Base-by-base conservation (phyloP, 768 basidiomycete species). In the Boletus eberwhitei region DNA sequence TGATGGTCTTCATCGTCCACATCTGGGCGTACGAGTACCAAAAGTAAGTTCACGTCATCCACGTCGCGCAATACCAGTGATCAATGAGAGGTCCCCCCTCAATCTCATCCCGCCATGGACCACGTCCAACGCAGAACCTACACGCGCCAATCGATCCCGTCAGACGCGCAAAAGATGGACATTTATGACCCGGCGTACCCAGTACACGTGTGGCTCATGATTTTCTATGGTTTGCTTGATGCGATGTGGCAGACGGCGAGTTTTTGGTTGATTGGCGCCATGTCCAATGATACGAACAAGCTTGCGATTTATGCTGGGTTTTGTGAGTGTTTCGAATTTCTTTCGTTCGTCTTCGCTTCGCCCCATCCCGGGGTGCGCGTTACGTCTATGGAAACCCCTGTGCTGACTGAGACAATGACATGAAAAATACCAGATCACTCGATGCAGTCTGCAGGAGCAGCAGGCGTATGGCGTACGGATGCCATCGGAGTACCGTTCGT, bases 241-340 rank as follows among this genome's bases (percentile, higher is more conserved):
- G 76, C 90, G 0, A 85, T 88, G 81, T 92, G 88, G 87, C 90
- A 91, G 67, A 89, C 86, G 3, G 82, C 80, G 0, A 80, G 80
- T 9, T 88, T 89, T 67, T 89, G 87, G 87, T 74, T 87, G 64
- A 87, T 88, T 77, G 89, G 90, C 39, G 85, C 87, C 9, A 87
- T 93, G 84, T 87, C 86, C 22, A 90, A 91, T 57, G 84, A 90
- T 63, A 82, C 86, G 8, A 80, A 77, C 5, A 88, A 88, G 65
- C 79, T 93, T 19, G 89, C 89, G 0, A 79, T 89, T 65, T 85
- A 90, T 63, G 72, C 85, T 7, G 90, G 90, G 26, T 87, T 92
- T 62, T 90, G 88, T 90, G 65, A 58, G 85, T 74, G 3, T 64
- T 88, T 85, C 86, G 63, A 55, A 83, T 76, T 5, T 52, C 9